Conservation (phyloP, 2,329 filamentous ascomycete genomes). For the Cladosporium colombiae region DNA sequence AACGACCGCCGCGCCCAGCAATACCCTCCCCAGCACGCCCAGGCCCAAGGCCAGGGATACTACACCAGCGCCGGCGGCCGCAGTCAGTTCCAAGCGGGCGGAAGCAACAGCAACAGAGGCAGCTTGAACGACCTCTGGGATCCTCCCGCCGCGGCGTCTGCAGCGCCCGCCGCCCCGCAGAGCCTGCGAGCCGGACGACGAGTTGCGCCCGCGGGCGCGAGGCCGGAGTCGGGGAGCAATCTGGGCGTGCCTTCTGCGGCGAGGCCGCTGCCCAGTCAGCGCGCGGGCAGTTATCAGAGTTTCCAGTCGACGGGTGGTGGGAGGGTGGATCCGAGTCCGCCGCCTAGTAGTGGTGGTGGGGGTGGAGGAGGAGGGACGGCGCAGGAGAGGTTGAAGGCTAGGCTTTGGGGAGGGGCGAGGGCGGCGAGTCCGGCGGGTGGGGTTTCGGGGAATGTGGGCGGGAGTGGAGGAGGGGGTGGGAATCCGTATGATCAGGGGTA, state of each 20-base stretch:
- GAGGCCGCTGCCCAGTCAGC: conserved; percentile 70
- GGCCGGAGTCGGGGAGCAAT: conserved; percentile 36
- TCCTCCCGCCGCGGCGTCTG: conserved; percentile 37
- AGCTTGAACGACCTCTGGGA: conserved; percentile 64
- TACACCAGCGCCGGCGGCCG: conserved; percentile 38
- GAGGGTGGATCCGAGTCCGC: conserved; percentile 32
- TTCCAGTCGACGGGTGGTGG: conserved; percentile 40
- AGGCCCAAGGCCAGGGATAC: conserved; percentile 35
- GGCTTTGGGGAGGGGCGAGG: conserved; percentile 59
- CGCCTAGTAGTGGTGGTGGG: conserved; percentile 42
- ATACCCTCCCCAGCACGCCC: conserved; percentile 23
- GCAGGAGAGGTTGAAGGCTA: conserved; percentile 79
- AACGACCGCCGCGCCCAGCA: conserved; percentile 61
- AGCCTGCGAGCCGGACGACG: conserved; percentile 41
- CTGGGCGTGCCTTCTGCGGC: conserved; percentile 20
- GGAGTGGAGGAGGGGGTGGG: conserved; percentile 8
- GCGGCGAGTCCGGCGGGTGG: conserved; percentile 18
- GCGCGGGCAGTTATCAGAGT: conserved; percentile 73
- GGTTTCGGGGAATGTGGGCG: not conserved
- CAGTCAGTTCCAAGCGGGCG: conserved; percentile 21
- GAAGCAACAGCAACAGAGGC: conserved; percentile 36
- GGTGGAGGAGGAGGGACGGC: conserved; percentile 57
- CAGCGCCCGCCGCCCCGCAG: conserved; percentile 45
- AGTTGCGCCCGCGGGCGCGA: conserved; percentile 23
- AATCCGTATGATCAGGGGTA: conserved; percentile 22